Evolutionary conservation across 345 rosid species (phyloP).

Genomic region (Tarenaya hassleriana): DNA sequence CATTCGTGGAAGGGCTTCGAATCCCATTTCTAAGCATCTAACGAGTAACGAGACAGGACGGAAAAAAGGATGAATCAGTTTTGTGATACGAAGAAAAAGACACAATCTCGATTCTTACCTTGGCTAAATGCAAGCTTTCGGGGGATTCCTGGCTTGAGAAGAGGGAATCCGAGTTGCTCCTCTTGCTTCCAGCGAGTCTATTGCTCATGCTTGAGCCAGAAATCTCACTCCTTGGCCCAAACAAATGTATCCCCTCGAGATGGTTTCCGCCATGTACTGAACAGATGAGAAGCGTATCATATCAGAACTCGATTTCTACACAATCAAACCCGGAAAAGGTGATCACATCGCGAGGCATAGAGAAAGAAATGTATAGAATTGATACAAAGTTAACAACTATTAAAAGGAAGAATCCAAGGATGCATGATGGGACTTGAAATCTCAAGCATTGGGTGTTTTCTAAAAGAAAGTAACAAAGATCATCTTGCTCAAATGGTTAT

Average conservation of each 20-base stretch:
- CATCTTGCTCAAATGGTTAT: conserved; percentile 11
- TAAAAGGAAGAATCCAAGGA: conserved; percentile 10
- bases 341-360: conserved; percentile 7
- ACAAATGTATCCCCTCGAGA: conserved; percentile 83
- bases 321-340: neutral
- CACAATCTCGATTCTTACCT: conserved; percentile 38
- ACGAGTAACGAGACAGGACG: neutral
- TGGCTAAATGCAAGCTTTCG: conserved; percentile 73
- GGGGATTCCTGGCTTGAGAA: conserved; percentile 56
- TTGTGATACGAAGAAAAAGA: conserved; percentile 9
- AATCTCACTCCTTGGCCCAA: conserved; percentile 58
- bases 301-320: neutral
- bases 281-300: conserved; percentile 8
- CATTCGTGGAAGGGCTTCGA: conserved; percentile 35
- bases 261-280: conserved; percentile 56
- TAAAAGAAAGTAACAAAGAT: neutral
- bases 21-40: conserved; percentile 66
- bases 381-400: no score
- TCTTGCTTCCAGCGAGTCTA: conserved; percentile 60
- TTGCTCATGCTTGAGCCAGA: conserved; percentile 59
- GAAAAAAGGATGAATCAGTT: conserved; percentile 4
- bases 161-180: conserved; percentile 66
- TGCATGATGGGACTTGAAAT: neutral
- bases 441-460: neutral
- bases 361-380: no score